Evolutionary conservation across 169 alveolate genomes (phyloP).

Genomic region (Prorocentrum cordatum): DNA sequence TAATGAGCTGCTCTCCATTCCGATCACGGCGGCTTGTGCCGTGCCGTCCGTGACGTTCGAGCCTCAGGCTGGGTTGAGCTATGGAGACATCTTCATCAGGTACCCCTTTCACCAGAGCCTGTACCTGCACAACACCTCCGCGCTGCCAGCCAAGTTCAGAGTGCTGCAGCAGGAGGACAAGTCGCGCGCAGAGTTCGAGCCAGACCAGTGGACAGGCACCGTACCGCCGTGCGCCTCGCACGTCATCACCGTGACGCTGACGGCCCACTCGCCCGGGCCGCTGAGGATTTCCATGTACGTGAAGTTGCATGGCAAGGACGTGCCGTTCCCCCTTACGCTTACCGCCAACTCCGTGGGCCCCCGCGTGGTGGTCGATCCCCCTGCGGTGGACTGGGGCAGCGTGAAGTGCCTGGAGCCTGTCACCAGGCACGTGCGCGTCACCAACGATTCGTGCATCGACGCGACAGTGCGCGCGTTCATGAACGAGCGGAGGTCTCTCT

Average conservation of each 20-base stretch:
- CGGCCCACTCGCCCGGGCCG: constrained; percentile 65
- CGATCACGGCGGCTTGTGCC: constrained; percentile 39
- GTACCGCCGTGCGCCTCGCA: constrained; percentile 65
- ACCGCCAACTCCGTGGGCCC: constrained; percentile 58
- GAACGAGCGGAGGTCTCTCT: constrained; percentile 48
- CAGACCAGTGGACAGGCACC: constrained; percentile 59
- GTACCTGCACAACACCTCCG: constrained; percentile 64
- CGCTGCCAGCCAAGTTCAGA: no score
- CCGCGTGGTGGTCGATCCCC: constrained; percentile 54
- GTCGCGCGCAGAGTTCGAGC: constrained; percentile 59
- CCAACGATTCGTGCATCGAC: constrained; percentile 45
- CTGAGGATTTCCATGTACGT: constrained; percentile 60
- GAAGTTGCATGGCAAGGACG: constrained; percentile 34
- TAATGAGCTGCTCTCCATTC: constrained; percentile 47
- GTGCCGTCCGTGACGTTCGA: constrained; percentile 61
- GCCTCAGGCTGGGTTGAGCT: constrained; percentile 57
- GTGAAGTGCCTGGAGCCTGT: constrained; percentile 59
- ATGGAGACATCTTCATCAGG: constrained; percentile 45
- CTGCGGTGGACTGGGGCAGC: constrained; percentile 16
- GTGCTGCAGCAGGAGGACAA: constrained; percentile 22
- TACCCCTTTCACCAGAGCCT: constrained; percentile 59
- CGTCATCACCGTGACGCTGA: constrained; percentile 48
- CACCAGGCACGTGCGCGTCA: constrained; percentile 39
- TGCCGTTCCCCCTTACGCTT: constrained; percentile 51
- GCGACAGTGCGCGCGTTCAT: constrained; percentile 56